Evolutionary conservation across 176 grass and related monocot genomes (phyloP).

Genomic region (Aegilops bicornis): DNA sequence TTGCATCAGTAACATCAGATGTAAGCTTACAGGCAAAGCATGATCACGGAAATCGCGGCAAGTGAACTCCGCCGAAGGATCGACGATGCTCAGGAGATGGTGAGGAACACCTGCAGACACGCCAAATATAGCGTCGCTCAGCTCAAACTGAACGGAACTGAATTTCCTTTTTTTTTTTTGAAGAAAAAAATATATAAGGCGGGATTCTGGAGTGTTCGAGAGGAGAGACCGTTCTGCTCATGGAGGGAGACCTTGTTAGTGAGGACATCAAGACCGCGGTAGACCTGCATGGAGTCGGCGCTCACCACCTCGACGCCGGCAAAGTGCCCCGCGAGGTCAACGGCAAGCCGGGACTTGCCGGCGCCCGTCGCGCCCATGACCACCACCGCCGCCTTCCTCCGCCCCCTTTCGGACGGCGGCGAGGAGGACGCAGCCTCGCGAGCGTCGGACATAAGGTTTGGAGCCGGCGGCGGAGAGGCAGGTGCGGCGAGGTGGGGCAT

Average conservation of each 20-base stretch:
- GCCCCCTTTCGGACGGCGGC: background rate
- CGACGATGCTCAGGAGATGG: constrained; percentile 69
- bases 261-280: constrained; percentile 74
- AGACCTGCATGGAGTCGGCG: constrained; percentile 97
- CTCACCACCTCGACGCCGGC: constrained; percentile 71
- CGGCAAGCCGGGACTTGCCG: constrained; percentile 81
- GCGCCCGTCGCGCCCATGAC: constrained; percentile 93
- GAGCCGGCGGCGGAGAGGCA: background rate
- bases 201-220: background rate
- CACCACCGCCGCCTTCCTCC: constrained; percentile 65
- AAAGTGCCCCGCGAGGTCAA: constrained; percentile 76
- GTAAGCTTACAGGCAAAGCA: constrained; percentile 49
- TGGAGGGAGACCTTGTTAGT: constrained; percentile 81
- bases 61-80: constrained; percentile 83
- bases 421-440: background rate
- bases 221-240: constrained; percentile 67
- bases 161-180: background rate
- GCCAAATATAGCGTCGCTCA: background rate
- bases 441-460: constrained; percentile 17
- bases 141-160: background rate
- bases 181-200: background rate
- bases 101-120: constrained; percentile 66
- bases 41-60: constrained; percentile 68
- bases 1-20: background rate
- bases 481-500: constrained; percentile 35